These are phyloP conservation scores for Musa balbisiana DNA, from an alignment of 202 grass and related monocot species.

Conservation along the genomic window DNA sequence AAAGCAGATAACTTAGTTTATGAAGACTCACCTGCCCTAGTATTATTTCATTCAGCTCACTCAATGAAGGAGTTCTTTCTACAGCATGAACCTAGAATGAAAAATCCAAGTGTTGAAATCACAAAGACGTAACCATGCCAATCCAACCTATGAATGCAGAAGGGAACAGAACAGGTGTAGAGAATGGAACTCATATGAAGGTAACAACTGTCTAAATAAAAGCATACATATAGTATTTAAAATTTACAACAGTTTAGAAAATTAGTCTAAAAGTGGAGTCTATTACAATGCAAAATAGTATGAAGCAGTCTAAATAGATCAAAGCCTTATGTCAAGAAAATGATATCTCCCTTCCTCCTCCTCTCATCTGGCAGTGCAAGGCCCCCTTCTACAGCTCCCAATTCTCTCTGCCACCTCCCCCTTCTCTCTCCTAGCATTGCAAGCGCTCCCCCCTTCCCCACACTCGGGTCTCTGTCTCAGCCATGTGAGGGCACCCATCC, in stretches of 20 bases:
- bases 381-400: too few species aligned
- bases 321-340: too few species aligned
- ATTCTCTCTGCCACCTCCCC: too few species aligned
- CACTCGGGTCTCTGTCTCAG: too few species aligned
- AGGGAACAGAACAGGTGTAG: background rate
- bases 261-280: too few species aligned
- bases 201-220: background rate
- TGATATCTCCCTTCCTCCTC: too few species aligned
- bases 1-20: constrained; percentile 17
- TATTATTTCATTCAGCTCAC: constrained; percentile 96
- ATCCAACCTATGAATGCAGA: background rate
- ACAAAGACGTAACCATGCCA: background rate
- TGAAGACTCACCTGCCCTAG: constrained; percentile 68
- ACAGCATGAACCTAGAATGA: constrained; percentile 77
- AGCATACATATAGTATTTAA: background rate
- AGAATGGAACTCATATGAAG: background rate
- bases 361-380: too few species aligned
- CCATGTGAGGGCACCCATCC: too few species aligned
- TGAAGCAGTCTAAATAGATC: too few species aligned
- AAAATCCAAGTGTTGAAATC: constrained; percentile 22
- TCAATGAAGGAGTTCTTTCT: constrained; percentile 95
- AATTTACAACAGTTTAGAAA: background rate
- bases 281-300: too few species aligned
- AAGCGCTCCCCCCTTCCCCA: too few species aligned
- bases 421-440: too few species aligned